Evolutionary conservation across 164 flowering plant species (phyloP).

Genomic region (Vitis labrusca): DNA sequence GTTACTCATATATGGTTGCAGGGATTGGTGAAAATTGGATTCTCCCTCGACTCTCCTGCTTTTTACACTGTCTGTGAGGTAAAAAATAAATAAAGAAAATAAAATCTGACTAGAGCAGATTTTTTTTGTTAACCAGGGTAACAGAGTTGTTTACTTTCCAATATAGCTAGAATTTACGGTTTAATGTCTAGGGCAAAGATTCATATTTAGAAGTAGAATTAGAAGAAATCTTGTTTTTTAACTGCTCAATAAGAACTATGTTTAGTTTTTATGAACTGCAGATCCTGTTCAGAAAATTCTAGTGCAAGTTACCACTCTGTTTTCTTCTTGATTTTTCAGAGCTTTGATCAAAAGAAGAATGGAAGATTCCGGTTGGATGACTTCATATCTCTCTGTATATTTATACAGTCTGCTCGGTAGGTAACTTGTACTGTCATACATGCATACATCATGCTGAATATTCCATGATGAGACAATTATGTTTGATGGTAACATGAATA

Average conservation of each 20-base stretch:
- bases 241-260: background rate
- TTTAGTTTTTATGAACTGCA: background rate
- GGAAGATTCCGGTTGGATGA: conserved; percentile 73
- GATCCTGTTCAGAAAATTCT: background rate
- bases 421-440: conserved; percentile 6
- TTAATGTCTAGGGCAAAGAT: background rate
- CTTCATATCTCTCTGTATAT: conserved; percentile 78
- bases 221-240: background rate
- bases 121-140: background rate
- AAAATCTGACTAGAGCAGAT: background rate
- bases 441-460: too few species aligned
- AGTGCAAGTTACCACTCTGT: background rate
- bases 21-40: conserved; percentile 72
- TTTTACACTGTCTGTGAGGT: conserved; percentile 86
- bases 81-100: conserved; percentile 1
- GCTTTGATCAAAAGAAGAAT: conserved; percentile 71
- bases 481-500: too few species aligned
- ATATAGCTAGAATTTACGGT: background rate
- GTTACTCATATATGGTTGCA: conserved; percentile 21
- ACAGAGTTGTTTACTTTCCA: too few species aligned
- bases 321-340: conserved; percentile 36
- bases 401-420: conserved; percentile 77
- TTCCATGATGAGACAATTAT: too few species aligned
- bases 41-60: conserved; percentile 79
- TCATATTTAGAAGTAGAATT: background rate